Evolutionary conservation across 257 asterid genomes (phyloP), one percentile per base, ranked within the genome.

Genomic region (Pogostemon cablin): DNA sequence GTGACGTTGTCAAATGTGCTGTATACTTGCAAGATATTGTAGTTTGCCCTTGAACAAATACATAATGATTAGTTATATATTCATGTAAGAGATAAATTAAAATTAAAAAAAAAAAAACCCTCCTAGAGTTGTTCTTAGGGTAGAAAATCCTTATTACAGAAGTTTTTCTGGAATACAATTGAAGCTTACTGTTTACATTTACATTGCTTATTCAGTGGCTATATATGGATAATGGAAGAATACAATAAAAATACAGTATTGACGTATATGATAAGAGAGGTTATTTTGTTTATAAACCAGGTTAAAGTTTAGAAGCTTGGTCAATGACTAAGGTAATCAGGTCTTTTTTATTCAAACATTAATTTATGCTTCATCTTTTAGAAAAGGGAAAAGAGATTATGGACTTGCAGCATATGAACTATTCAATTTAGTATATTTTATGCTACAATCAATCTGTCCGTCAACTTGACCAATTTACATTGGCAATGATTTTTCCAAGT

Each of bases 281-380:
- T 17, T 34, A 48, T 67, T 39, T 32, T 39, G 47, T 4, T 46
- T 41, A 39, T 49, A 39, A 39, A 39, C 12, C n/a, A 66, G 15
- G 44, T 68, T 34, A 55, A 46, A 55, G 62, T 53, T 61, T 61
- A 9, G 50, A 69, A 69, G 57, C 65, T 63, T 55, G 37, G 50
- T 53, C 65, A 62, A 43, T 52, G 44, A 52, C 64, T 72, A 41
- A 50, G 20, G 11, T 49, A 64, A 25, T 49, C 60, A 53, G 49
- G 34, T 35, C 43, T 20, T 11, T 35, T 11, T 35, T 6, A 35
- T 39, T 25, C 40, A 49, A 49, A 57, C 6, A 55, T 25, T 12
- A 35, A 17, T 34, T 38, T 9, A 59, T 59, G 44, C 53, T 12
- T 43, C 38, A 66, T 61, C 43, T 58, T 10, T 37, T 6, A 42